A percentile compares a stretch with the other conserved stretches of the same genome.
Evolutionary conservation across 1,284 basidiomycete species (phyloP).

Genomic region (Neolentinus lepideus): DNA sequence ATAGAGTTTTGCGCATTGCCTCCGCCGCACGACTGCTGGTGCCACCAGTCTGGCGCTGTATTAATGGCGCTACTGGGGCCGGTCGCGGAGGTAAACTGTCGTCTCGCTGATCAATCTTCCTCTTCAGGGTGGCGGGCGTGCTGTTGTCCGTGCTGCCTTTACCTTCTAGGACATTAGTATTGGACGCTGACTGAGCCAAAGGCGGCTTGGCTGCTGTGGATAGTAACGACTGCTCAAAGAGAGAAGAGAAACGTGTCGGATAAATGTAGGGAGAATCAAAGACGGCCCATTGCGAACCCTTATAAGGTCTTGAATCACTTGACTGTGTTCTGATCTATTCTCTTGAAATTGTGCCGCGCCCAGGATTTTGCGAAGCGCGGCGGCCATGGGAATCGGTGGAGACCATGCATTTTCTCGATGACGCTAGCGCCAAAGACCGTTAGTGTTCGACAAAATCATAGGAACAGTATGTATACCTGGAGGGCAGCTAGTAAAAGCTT

Average conservation of each 20-base stretch:
- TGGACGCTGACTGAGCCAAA: conserved; percentile 6
- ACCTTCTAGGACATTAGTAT: conserved; percentile 10
- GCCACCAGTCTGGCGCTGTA: background rate
- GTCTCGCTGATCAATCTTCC: background rate
- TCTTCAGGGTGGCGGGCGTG: background rate
- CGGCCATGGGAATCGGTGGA: conserved; percentile 33
- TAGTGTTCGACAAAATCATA: conserved; percentile 6
- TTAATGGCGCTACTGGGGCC: background rate
- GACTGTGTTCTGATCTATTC: conserved; percentile 12
- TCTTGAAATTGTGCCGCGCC: conserved; percentile 17
- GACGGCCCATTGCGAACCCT: conserved; percentile 60
- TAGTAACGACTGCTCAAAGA: conserved; percentile 44
- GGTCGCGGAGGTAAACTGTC: background rate
- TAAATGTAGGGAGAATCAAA: conserved; percentile 33
- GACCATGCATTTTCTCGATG: conserved; percentile 36
- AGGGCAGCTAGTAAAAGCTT: conserved; percentile 32
- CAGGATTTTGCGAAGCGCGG: conserved; percentile 33
- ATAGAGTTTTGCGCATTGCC: background rate
- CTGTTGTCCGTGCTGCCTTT: conserved; percentile 1
- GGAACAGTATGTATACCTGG: conserved; percentile 28
- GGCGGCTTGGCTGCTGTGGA: conserved; percentile 14
- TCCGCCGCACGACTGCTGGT: background rate
- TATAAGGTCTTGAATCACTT: conserved; percentile 43
- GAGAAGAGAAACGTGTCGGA: conserved; percentile 38
- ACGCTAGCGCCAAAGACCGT: conserved; percentile 29